A percentile compares a stretch with the other conserved stretches of the same genome.
phyloP scores from a whole-genome alignment of 768 basidiomycete genomes.

The Phylloporus sp. region DNA sequence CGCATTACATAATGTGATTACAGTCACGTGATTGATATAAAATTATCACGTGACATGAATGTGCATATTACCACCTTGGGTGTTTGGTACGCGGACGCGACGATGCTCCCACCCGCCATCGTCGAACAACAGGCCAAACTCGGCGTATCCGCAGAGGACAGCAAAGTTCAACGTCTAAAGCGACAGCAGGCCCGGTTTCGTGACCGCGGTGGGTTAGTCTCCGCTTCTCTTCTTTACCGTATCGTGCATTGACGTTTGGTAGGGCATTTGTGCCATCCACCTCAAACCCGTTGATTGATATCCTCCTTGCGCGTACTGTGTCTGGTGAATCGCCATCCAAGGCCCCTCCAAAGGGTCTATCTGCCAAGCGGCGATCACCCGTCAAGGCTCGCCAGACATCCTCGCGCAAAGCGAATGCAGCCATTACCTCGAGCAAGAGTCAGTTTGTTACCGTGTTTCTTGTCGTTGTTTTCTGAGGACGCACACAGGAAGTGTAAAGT shows the following conservation, averaged over 20 bases:
- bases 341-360: not conserved
- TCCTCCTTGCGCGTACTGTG: constrained; percentile 48
- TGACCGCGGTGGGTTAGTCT: constrained; percentile 60
- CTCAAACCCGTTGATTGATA: constrained; percentile 47
- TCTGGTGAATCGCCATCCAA: constrained; percentile 46
- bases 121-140: constrained; percentile 23
- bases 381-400: constrained; percentile 2
- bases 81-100: not conserved
- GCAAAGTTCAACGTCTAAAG: constrained; percentile 55
- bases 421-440: not conserved
- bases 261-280: constrained; percentile 55
- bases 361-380: constrained; percentile 1
- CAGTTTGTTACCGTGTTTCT: constrained; percentile 8
- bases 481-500: constrained; percentile 13
- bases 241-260: not conserved
- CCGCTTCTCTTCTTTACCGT: not conserved
- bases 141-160: constrained; percentile 47
- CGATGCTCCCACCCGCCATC: constrained; percentile 10
- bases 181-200: constrained; percentile 65
- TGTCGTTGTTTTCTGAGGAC: not conserved
- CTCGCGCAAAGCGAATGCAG: not conserved
- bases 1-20: not conserved
- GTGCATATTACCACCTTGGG: not conserved
- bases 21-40: not conserved
- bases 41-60: not conserved